A percentile compares a stretch with the other conserved stretches of the same genome.
phyloP scores from a whole-genome alignment of 1,139 yeast genomes.

The Hansenula anomala region DNA sequence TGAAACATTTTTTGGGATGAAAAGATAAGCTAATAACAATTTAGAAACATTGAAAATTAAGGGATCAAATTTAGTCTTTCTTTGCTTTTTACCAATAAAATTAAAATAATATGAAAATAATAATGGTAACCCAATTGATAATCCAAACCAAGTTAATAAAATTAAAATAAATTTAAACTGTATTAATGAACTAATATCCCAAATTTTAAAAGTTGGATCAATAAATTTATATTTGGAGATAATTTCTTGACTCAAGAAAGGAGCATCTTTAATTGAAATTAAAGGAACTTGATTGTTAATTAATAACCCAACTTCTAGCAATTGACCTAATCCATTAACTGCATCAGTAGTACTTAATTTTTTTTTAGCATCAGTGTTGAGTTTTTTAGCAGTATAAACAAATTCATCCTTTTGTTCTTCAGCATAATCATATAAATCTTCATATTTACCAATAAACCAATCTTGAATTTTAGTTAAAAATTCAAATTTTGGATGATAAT shows the following conservation, averaged over 20 bases:
- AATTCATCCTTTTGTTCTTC: conserved; percentile 22
- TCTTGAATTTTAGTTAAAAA: conserved; percentile 15
- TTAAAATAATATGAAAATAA: conserved; percentile 44
- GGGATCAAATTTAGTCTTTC: conserved; percentile 48
- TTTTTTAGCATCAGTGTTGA: conserved; percentile 11
- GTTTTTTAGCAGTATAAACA: conserved; percentile 2
- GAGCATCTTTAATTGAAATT: conserved; percentile 11
- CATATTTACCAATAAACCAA: conserved; percentile 15
- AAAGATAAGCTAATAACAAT: conserved; percentile 39
- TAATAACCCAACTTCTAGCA: conserved; percentile 13
- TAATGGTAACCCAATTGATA: conserved; percentile 36
- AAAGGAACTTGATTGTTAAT: conserved; percentile 13
- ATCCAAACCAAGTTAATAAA: conserved; percentile 25
- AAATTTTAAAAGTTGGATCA: conserved; percentile 11
- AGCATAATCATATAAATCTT: conserved; percentile 16
- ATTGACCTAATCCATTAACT: conserved; percentile 11
- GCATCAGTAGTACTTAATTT: conserved; percentile 19
- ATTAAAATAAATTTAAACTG: conserved; percentile 24
- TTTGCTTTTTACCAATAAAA: conserved; percentile 36
- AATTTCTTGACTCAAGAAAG: conserved; percentile 18
- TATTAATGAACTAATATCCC: conserved; percentile 14
- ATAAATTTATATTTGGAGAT: conserved; percentile 17
- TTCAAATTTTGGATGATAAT: conserved; percentile 8
- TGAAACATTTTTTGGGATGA: conserved; percentile 26
- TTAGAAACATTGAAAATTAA: conserved; percentile 51